Evolutionary conservation across 2,329 filamentous ascomycete species (phyloP).

Genomic region (Monilinia fructigena): DNA sequence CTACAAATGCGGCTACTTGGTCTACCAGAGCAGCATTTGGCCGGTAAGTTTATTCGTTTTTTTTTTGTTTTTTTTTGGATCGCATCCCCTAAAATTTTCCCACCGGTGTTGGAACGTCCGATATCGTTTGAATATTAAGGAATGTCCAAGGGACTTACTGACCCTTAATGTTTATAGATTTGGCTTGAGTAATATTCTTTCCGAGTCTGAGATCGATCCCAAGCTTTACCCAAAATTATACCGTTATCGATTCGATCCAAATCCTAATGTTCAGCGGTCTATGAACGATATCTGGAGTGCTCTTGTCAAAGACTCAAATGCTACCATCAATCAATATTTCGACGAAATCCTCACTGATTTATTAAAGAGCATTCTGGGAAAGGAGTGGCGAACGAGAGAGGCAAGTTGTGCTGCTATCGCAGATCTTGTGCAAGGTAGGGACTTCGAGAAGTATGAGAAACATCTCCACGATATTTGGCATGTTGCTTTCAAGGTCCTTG

Average conservation of each 20-base stretch:
- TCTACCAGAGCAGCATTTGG: slow-evolving; percentile 96
- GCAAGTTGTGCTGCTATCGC: slow-evolving; percentile 88
- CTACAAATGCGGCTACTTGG: slow-evolving; percentile 95
- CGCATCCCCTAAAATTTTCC: not conserved
- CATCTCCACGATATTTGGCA: slow-evolving; percentile 85
- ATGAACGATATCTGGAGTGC: slow-evolving; percentile 99
- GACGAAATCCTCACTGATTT: slow-evolving; percentile 87
- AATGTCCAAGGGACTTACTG: not conserved
- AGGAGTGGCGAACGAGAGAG: slow-evolving; percentile 90
- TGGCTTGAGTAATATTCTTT: slow-evolving; percentile 86
- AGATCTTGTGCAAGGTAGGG: slow-evolving; percentile 80
- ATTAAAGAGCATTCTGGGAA: slow-evolving; percentile 79
- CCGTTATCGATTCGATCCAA: slow-evolving; percentile 92
- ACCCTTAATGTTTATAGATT: slow-evolving; percentile 48
- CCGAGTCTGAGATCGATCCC: slow-evolving; percentile 82
- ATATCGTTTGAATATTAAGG: not conserved
- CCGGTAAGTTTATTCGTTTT: slow-evolving; percentile 42
- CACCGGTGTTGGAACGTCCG: not conserved
- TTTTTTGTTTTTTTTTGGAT: not conserved
- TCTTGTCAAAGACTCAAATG: slow-evolving; percentile 82
- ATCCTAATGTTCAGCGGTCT: slow-evolving; percentile 84
- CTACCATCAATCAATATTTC: slow-evolving; percentile 77
- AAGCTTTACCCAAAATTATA: slow-evolving; percentile 95
- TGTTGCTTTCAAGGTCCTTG: slow-evolving; percentile 83
- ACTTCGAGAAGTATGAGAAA: slow-evolving; percentile 73